phyloP scores from a whole-genome alignment of 495 filamentous ascomycete species.

The Aspergillus panamensis region DNA sequence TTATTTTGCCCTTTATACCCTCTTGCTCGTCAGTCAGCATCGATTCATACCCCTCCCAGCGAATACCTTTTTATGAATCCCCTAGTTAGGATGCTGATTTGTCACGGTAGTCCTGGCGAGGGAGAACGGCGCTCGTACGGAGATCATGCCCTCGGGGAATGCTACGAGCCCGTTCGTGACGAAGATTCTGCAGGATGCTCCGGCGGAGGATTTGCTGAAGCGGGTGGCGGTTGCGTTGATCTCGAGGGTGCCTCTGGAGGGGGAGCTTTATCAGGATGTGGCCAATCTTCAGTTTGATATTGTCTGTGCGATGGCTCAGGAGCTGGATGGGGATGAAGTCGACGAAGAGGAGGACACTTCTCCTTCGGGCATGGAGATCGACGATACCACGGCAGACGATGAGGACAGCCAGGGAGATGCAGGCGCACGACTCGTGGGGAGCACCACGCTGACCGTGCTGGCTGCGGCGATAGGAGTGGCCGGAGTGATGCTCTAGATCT shows the following conservation, averaged over 20 bases:
- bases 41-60: too few species aligned
- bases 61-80: too few species aligned
- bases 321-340: not conserved
- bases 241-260: not conserved
- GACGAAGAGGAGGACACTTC: not conserved
- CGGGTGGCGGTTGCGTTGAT: not conserved
- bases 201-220: not conserved
- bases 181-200: too few species aligned
- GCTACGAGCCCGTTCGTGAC: not conserved
- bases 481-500: too few species aligned
- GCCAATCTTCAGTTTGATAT: slow-evolving; percentile 4
- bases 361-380: too few species aligned
- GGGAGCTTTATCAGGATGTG: not conserved
- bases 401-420: too few species aligned
- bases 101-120: not conserved
- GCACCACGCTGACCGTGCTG: too few species aligned
- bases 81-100: not conserved
- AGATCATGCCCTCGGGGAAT: not conserved
- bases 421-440: too few species aligned
- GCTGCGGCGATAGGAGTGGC: too few species aligned
- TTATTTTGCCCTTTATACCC: too few species aligned
- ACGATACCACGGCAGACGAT: too few species aligned
- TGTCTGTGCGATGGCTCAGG: not conserved
- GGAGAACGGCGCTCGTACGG: not conserved
- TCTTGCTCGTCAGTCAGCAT: too few species aligned